Evolutionary conservation across 108 stramenopile genomes (phyloP), one percentile per base, ranked within the genome.

Genomic region (Stephanodiscus triporus): DNA sequence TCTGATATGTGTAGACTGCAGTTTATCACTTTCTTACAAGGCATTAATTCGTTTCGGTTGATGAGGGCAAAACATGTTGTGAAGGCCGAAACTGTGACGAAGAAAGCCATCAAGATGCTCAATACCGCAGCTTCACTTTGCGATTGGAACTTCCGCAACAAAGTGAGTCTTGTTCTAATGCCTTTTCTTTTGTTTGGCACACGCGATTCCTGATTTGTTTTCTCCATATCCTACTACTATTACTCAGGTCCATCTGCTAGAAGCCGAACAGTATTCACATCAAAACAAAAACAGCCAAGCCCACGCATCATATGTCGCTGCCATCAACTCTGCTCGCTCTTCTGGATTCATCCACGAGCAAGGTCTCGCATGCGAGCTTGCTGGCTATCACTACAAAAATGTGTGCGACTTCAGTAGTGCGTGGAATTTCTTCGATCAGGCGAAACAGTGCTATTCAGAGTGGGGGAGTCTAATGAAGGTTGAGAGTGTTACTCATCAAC

Each of bases 61-160:
- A 2, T 32, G 30, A 9, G 57, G 36, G 36, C 36, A 36, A 6
- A 36, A 36, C 49, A 50, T 7, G 4, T 50, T 20, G 4, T 4
- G 2, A 50, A 3, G n/a, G n/a, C 38, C 20, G 38, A 34, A 40
- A 68, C 20, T 56, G 17, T 50, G 1, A 7, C 49, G 19, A 66
- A 76, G 38, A 24, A 61, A 23, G 66, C 75, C 47, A 51, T 66
- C 11, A 4, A 0, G 11, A 38, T 27, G 9, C 26, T 76, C 9
- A 23, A 29, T n/a, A 23, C 45, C 13, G 76, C 68, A 1, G 68
- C 54, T 16, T 29, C 32, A 22, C 56, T 54, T 23, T 77, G 67
- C 0, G n/a, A n/a, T 29, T 77, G 76, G 76, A 77, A 77, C 48
- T 77, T 69, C 40, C 27, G 55, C 62, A 77, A 77, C 48, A 77